Evolutionary conservation across 75 land plant genomes (phyloP).

Genomic region (Pinus taeda): DNA sequence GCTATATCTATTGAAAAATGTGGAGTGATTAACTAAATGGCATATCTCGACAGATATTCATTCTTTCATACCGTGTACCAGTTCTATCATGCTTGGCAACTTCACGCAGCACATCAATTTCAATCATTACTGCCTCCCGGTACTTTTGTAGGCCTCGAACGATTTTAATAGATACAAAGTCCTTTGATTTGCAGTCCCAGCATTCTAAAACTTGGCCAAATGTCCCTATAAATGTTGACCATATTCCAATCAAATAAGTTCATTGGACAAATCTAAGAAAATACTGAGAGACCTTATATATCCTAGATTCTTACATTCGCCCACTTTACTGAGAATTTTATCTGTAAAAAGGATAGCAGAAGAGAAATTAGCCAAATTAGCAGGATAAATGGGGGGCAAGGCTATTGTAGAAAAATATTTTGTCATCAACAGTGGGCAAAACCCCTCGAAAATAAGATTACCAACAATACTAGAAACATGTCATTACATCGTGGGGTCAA

Average conservation of each 20-base stretch:
- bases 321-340: conserved; percentile 1
- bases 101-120: conserved; percentile 70
- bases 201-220: conserved; percentile 93
- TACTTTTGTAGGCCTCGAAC: conserved; percentile 77
- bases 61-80: conserved; percentile 54
- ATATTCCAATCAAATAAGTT: neutral
- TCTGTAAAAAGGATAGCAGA: neutral
- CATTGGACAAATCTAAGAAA: neutral
- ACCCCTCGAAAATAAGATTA: neutral
- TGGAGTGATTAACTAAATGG: neutral
- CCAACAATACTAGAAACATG: neutral
- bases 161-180: conserved; percentile 83
- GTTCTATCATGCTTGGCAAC: conserved; percentile 64
- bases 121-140: conserved; percentile 85
- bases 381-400: neutral
- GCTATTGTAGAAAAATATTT: too few species aligned
- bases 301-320: neutral
- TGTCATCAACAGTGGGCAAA: too few species aligned
- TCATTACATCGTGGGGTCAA: conserved; percentile 87
- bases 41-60: neutral
- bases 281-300: too few species aligned
- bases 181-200: conserved; percentile 76
- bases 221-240: conserved; percentile 56
- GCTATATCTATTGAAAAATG: neutral
- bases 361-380: neutral